phyloP scores from a whole-genome alignment of 441 rosid species.

The Manihot esculenta region DNA sequence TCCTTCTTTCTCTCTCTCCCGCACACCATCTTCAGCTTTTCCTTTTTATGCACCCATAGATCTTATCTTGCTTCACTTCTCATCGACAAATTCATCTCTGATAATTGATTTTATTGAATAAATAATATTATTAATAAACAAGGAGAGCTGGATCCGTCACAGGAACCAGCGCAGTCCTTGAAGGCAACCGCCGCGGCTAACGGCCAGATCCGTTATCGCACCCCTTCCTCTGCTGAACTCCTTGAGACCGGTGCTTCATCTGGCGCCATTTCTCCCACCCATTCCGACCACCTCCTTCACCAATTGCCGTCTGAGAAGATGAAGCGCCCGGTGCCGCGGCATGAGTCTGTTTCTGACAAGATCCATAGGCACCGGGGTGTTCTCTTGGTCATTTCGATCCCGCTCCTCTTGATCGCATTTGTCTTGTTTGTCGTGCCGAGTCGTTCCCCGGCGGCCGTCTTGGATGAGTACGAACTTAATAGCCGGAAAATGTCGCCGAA shows the following conservation, averaged over 20 bases:
- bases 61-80: neutral
- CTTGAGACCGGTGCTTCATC: constrained; percentile 48
- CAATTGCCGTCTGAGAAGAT: constrained; percentile 41
- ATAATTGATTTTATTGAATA: too few relatives aligned
- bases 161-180: constrained; percentile 67
- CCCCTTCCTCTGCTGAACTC: constrained; percentile 85
- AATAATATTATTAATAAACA: neutral
- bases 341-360: constrained; percentile 71
- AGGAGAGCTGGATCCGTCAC: constrained; percentile 74
- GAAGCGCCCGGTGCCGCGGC: constrained; percentile 55
- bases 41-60: neutral
- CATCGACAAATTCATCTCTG: too few relatives aligned
- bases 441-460: constrained; percentile 38
- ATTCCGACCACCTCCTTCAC: constrained; percentile 29
- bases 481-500: constrained; percentile 43
- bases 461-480: constrained; percentile 37
- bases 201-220: constrained; percentile 92
- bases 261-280: constrained; percentile 28
- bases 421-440: constrained; percentile 70
- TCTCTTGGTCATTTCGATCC: constrained; percentile 61
- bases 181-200: constrained; percentile 42
- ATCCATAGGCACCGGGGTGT: constrained; percentile 66
- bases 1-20: neutral
- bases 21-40: neutral
- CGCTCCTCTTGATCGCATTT: constrained; percentile 52